Conservation (phyloP, 1,284 basidiomycete genomes). For the Cryptococcus deneoformans region DNA sequence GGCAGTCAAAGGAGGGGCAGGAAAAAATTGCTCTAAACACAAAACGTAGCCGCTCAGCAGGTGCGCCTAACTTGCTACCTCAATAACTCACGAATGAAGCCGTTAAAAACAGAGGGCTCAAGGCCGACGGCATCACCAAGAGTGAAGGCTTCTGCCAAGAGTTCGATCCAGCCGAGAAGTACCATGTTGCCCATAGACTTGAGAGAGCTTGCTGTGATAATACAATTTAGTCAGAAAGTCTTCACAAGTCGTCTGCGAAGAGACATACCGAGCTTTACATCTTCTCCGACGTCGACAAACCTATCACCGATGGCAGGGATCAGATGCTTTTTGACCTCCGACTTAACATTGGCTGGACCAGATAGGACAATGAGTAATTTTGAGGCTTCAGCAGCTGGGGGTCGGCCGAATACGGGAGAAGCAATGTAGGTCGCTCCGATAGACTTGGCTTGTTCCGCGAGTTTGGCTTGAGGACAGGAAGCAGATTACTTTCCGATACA, state of each 20-base stretch:
- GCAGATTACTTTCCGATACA: background rate
- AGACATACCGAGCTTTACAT: conserved; percentile 31
- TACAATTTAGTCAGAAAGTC: background rate
- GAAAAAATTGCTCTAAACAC: conserved; percentile 28
- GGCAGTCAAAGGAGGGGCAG: conserved; percentile 33
- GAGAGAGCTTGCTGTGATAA: conserved; percentile 26
- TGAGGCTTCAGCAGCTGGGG: conserved; percentile 27
- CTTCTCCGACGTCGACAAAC: conserved; percentile 32
- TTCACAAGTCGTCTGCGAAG: background rate
- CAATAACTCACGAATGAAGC: conserved; percentile 9
- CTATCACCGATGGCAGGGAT: conserved; percentile 19
- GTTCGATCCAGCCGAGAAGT: conserved; percentile 39
- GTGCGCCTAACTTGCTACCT: background rate
- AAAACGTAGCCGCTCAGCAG: background rate
- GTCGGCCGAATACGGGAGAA: conserved; percentile 35
- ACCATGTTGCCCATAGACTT: conserved; percentile 43
- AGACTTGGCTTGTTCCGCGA: conserved; percentile 20
- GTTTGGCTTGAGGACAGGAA: conserved; percentile 14
- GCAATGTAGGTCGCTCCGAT: conserved; percentile 28
- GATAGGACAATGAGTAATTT: conserved; percentile 31
- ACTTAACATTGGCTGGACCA: conserved; percentile 18
- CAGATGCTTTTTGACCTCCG: conserved; percentile 22
- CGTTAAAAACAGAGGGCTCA: conserved; percentile 16
- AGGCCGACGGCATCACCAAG: conserved; percentile 34
- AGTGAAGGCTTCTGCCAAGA: conserved; percentile 38